These are phyloP conservation scores for Amphichorda felina DNA, from an alignment of 2,329 filamentous ascomycete species.

Conservation along the genomic window DNA sequence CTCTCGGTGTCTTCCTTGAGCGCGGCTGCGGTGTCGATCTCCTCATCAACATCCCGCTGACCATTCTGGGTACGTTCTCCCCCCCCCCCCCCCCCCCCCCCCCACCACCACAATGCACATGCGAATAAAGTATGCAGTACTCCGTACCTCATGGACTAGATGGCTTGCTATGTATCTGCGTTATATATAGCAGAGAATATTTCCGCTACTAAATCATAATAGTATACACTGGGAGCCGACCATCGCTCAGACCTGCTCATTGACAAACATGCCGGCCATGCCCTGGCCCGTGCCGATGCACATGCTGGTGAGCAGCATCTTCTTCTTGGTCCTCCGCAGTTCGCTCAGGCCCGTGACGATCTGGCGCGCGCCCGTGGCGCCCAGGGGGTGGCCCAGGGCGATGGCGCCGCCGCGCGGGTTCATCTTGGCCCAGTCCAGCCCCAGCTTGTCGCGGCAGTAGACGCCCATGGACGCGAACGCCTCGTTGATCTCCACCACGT, in stretches of 20 bases:
- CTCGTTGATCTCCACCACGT: slow-evolving; percentile 92
- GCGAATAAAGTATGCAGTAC: too few species aligned
- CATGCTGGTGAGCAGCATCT: slow-evolving; percentile 87
- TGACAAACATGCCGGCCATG: slow-evolving; percentile 56
- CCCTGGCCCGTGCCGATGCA: slow-evolving; percentile 62
- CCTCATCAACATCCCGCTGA: slow-evolving; percentile 86
- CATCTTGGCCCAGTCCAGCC: slow-evolving; percentile 63
- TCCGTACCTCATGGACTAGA: too few species aligned
- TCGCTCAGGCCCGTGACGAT: slow-evolving; percentile 87
- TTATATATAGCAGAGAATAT: too few species aligned
- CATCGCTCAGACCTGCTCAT: slow-evolving; percentile 27
- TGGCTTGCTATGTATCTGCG: too few species aligned
- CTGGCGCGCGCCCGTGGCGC: slow-evolving; percentile 64
- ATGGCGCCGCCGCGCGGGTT: slow-evolving; percentile 75
- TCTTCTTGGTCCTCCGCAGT: slow-evolving; percentile 74
- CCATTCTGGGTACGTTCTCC: slow-evolving; percentile 46
- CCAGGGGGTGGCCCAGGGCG: slow-evolving; percentile 73
- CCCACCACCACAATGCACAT: too few species aligned
- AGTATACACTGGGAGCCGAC: too few species aligned
- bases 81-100: too few species aligned
- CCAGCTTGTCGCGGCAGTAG: slow-evolving; percentile 69
- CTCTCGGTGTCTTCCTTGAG: slow-evolving; percentile 90
- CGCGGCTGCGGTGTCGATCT: slow-evolving; percentile 78
- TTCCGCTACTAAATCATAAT: too few species aligned
- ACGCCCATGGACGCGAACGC: slow-evolving; percentile 97